These are phyloP conservation scores for Neurospora cerealis DNA, from an alignment of 495 filamentous ascomycete genomes.

Conservation along the genomic window DNA sequence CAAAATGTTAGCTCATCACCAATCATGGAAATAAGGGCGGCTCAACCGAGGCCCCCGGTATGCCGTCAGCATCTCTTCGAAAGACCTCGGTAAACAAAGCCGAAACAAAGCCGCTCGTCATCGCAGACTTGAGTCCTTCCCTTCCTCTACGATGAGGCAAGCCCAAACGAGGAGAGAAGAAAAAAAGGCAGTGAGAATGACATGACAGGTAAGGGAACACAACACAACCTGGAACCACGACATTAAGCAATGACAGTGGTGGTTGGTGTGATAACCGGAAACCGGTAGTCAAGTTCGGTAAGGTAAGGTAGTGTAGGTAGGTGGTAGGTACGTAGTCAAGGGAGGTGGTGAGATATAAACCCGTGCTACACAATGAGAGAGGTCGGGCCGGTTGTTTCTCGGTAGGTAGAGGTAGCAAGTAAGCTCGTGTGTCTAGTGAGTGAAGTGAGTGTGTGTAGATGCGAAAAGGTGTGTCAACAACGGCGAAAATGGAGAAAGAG, in stretches of 20 bases:
- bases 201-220: background rate
- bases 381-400: background rate
- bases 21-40: too few species aligned
- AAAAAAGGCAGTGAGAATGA: background rate
- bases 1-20: too few species aligned
- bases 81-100: background rate
- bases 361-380: background rate
- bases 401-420: background rate
- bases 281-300: background rate
- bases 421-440: background rate
- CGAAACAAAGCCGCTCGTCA: background rate
- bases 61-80: too few species aligned
- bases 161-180: background rate
- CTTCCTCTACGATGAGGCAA: background rate
- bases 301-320: background rate
- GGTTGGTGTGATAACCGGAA: background rate
- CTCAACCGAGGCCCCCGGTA: too few species aligned
- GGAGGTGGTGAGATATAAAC: background rate
- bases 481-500: too few species aligned
- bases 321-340: background rate
- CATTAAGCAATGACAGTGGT: background rate
- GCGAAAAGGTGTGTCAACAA: too few species aligned
- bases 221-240: background rate
- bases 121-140: background rate
- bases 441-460: background rate